A percentile compares a stretch with the other conserved stretches of the same genome.
Evolutionary conservation across 306 rosid genomes (phyloP).

Genomic region (Prunus davidiana): DNA sequence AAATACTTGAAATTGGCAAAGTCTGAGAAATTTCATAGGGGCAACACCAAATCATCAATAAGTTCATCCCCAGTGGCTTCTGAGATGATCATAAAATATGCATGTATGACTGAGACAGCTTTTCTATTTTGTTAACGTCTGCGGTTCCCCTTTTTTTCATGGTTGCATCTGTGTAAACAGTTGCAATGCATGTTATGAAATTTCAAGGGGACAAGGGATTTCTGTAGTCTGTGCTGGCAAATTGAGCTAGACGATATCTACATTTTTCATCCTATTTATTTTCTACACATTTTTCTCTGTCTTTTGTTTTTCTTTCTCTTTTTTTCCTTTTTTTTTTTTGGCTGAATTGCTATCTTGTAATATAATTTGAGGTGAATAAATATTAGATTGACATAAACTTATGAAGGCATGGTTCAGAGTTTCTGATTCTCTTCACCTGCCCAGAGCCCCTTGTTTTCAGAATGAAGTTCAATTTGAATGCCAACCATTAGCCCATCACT

Average conservation of each 20-base stretch:
- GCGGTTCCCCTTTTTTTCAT: slow-evolving; percentile 63
- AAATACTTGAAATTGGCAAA: background rate
- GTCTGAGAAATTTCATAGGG: background rate
- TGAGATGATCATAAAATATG: background rate
- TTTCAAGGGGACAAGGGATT: slow-evolving; percentile 29
- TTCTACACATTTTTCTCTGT: slow-evolving; percentile 19
- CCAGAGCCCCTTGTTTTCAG: too few species aligned
- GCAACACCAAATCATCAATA: slow-evolving; percentile 7
- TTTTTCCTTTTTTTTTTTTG: background rate
- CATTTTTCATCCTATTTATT: slow-evolving; percentile 34
- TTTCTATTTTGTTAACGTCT: slow-evolving; percentile 40
- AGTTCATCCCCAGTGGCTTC: slow-evolving; percentile 1
- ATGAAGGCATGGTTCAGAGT: too few species aligned
- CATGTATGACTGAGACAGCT: background rate
- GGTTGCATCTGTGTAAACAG: slow-evolving; percentile 53
- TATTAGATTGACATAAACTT: slow-evolving; percentile 23
- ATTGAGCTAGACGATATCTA: slow-evolving; percentile 31
- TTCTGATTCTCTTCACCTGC: too few species aligned
- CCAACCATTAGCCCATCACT: too few species aligned
- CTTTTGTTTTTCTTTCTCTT: background rate
- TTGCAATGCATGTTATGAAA: slow-evolving; percentile 61
- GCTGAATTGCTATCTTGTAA: slow-evolving; percentile 41
- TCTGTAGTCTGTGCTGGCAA: slow-evolving; percentile 25
- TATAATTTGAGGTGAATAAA: slow-evolving; percentile 47
- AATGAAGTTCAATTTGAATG: too few species aligned